A percentile compares a stretch with the other conserved stretches of the same genome.
Evolutionary conservation across 768 basidiomycete genomes (phyloP).

Genomic region (Mycena maculata): DNA sequence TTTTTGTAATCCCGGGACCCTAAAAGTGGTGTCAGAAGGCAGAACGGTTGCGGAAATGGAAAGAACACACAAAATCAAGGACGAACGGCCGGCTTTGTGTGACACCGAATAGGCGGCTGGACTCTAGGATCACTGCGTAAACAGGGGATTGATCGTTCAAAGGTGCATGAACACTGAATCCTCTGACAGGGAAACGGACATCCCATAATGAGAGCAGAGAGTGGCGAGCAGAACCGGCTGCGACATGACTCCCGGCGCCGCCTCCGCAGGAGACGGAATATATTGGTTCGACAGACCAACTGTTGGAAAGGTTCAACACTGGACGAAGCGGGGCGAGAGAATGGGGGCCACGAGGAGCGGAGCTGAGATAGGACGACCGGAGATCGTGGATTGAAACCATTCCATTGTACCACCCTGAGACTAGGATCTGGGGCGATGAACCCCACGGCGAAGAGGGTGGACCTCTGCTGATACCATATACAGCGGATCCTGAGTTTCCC

Average conservation of each 20-base stretch:
- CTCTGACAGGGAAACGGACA: slow-evolving; percentile 66
- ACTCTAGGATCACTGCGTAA: slow-evolving; percentile 79
- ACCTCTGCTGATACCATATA: slow-evolving; percentile 75
- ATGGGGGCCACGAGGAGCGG: slow-evolving; percentile 28
- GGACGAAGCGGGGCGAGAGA: slow-evolving; percentile 59
- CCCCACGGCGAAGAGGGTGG: slow-evolving; percentile 77
- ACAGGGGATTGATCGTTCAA: slow-evolving; percentile 85
- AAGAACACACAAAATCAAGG: slow-evolving; percentile 71
- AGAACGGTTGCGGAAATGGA: slow-evolving; percentile 15
- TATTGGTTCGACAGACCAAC: slow-evolving; percentile 77
- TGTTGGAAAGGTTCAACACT: slow-evolving; percentile 71
- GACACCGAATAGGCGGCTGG: slow-evolving; percentile 81
- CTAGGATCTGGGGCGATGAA: slow-evolving; percentile 73
- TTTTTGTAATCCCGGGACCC: slow-evolving; percentile 68
- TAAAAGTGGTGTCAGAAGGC: slow-evolving; percentile 33
- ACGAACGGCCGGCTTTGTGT: slow-evolving; percentile 84
- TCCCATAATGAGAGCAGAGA: slow-evolving; percentile 88
- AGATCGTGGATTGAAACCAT: slow-evolving; percentile 80
- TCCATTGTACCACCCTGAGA: slow-evolving; percentile 89
- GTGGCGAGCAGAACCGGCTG: slow-evolving; percentile 82
- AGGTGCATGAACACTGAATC: slow-evolving; percentile 86
- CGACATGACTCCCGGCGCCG: slow-evolving; percentile 71
- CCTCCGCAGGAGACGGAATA: slow-evolving; percentile 84
- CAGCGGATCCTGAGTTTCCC: slow-evolving; percentile 58
- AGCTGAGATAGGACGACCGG: slow-evolving; percentile 57